phyloP scores from a whole-genome alignment of 768 basidiomycete genomes.

The Panaeolus cyanescens region DNA sequence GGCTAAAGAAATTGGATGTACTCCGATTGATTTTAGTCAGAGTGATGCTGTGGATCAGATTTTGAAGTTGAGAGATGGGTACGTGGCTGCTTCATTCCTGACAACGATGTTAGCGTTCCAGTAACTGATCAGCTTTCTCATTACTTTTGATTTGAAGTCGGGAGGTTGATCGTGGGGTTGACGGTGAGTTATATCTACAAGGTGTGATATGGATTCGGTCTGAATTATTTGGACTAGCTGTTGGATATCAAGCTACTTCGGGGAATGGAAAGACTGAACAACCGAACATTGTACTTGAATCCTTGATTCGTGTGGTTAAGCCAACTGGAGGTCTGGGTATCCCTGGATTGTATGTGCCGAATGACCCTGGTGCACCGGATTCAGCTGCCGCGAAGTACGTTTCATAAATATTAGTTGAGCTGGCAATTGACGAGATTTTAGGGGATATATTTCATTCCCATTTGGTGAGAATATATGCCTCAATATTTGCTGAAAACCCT shows the following conservation, averaged over 20 bases:
- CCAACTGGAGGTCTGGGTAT: conserved; percentile 60
- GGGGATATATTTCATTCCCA: conserved; percentile 54
- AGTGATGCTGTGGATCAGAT: conserved; percentile 54
- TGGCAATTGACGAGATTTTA: conserved; percentile 8
- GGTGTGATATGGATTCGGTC: not conserved
- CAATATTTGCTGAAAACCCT: not conserved
- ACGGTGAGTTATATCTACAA: conserved; percentile 30
- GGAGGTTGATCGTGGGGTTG: conserved; percentile 55
- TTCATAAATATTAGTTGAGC: not conserved
- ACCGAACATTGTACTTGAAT: conserved; percentile 54
- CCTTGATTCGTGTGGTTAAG: conserved; percentile 51
- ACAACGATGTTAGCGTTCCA: too few relatives aligned
- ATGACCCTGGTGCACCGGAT: conserved; percentile 58
- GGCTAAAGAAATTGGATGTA: conserved; percentile 53
- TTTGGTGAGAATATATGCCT: conserved; percentile 37
- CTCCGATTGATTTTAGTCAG: conserved; percentile 48
- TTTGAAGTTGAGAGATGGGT: conserved; percentile 44
- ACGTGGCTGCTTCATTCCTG: conserved; percentile 12
- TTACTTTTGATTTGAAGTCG: conserved; percentile 24
- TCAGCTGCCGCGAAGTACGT: conserved; percentile 48
- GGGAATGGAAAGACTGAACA: conserved; percentile 57
- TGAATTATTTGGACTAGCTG: conserved; percentile 27
- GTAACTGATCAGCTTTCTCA: too few relatives aligned
- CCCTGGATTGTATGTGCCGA: conserved; percentile 57
- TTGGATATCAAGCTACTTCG: conserved; percentile 57